Evolutionary conservation across 495 filamentous ascomycete species (phyloP).

Genomic region (Pyrenula aspistea): DNA sequence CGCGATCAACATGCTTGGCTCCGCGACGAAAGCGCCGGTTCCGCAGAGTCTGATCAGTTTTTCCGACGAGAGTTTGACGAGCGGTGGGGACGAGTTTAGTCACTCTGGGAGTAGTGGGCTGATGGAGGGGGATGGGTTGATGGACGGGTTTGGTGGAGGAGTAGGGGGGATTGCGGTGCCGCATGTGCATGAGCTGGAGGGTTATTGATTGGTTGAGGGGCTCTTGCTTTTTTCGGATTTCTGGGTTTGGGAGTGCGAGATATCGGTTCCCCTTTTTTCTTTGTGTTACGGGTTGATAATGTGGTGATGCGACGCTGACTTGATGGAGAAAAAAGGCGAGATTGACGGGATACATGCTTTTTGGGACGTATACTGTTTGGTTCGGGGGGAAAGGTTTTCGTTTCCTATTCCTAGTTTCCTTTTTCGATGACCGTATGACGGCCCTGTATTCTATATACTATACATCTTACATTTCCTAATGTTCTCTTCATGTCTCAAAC

Average conservation of each 20-base stretch:
- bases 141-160: slow-evolving; percentile 8
- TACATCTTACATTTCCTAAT: no score
- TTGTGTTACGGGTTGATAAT: neutral
- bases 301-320: no score
- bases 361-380: no score
- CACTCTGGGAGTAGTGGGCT: neutral
- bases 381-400: no score
- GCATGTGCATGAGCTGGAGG: neutral
- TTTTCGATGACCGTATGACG: no score
- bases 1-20: slow-evolving; percentile 23
- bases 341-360: no score
- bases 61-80: slow-evolving; percentile 63
- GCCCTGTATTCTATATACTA: no score
- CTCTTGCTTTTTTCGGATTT: neutral
- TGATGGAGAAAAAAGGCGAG: no score
- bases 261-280: neutral
- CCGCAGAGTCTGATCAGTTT: slow-evolving; percentile 63
- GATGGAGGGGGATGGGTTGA: slow-evolving; percentile 8
- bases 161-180: slow-evolving; percentile 4
- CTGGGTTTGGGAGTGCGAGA: no score
- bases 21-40: slow-evolving; percentile 24
- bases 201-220: neutral
- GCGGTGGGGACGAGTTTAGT: slow-evolving; percentile 22
- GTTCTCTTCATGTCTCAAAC: no score
- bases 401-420: no score